Evolutionary conservation across 176 grass and related monocot genomes (phyloP).

Genomic region (Pontederia paniculata): DNA sequence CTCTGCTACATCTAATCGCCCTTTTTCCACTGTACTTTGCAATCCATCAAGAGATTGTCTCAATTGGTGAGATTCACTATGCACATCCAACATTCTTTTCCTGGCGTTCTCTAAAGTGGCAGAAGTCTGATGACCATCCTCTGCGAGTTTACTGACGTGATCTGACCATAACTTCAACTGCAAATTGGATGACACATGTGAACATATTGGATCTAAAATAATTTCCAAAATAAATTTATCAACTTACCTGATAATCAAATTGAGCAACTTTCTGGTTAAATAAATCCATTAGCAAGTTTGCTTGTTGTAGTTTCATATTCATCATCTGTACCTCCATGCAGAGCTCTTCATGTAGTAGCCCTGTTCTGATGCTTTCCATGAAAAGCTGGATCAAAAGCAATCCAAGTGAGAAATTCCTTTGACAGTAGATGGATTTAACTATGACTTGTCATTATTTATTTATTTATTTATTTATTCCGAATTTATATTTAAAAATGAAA

Average conservation of each 20-base stretch:
- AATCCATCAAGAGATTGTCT: slow-evolving; percentile 34
- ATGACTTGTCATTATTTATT: too few relatives aligned
- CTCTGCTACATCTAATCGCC: slow-evolving; percentile 38
- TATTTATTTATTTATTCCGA: too few relatives aligned
- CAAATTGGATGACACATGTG: slow-evolving; percentile 10
- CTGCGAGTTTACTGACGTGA: slow-evolving; percentile 37
- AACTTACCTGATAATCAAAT: slow-evolving; percentile 58
- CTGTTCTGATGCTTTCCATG: slow-evolving; percentile 60
- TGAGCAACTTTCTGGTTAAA: slow-evolving; percentile 43
- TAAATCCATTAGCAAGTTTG: slow-evolving; percentile 48
- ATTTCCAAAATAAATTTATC: neutral
- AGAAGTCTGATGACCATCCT: slow-evolving; percentile 44
- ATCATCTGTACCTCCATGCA: slow-evolving; percentile 34
- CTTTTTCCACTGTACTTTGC: slow-evolving; percentile 42
- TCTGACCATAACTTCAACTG: slow-evolving; percentile 72
- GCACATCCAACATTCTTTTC: slow-evolving; percentile 43
- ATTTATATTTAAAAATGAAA: too few relatives aligned
- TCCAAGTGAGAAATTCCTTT: neutral
- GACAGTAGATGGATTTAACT: too few relatives aligned
- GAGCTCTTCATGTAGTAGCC: slow-evolving; percentile 42
- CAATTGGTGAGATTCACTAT: slow-evolving; percentile 36
- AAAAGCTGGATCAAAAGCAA: slow-evolving; percentile 41
- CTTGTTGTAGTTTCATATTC: slow-evolving; percentile 47
- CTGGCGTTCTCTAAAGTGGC: slow-evolving; percentile 32
- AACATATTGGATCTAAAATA: neutral